A percentile compares a stretch with the other conserved stretches of the same genome.
These are phyloP conservation scores for Acanthamoeba royreba DNA, from an alignment of 208 protist species.

Conservation along the genomic window DNA sequence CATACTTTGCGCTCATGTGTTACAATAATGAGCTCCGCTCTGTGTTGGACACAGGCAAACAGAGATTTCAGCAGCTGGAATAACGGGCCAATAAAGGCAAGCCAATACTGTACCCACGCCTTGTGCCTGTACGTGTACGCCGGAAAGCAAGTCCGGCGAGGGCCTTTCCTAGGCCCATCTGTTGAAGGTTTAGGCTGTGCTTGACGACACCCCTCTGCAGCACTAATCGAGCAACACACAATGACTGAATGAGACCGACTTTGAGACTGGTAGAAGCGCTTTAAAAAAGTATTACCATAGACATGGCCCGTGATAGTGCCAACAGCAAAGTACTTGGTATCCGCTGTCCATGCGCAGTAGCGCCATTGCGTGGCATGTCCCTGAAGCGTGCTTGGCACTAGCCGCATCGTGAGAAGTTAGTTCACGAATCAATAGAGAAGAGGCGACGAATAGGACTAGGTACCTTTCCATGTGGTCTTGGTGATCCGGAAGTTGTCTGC, in stretches of 20 bases:
- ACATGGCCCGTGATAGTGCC: not conserved
- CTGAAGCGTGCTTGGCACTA: not conserved
- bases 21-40: not conserved
- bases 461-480: not conserved
- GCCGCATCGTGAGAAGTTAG: not conserved
- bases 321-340: not conserved
- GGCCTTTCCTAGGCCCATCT: not conserved
- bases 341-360: not conserved
- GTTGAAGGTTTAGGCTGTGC: not conserved
- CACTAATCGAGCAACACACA: not conserved
- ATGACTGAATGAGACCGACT: not conserved
- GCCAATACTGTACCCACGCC: no score
- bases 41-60: not conserved
- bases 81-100: not conserved
- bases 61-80: no score
- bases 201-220: not conserved
- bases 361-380: not conserved
- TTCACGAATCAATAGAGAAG: not conserved
- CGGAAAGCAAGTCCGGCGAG: not conserved
- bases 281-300: not conserved
- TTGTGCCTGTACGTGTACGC: no score
- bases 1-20: not conserved
- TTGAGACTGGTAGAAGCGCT: not conserved
- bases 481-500: conserved; percentile 33
- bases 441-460: not conserved